Base-by-base conservation (phyloP, 495 filamentous ascomycete species). In the Amphirosellinia nigrospora region DNA sequence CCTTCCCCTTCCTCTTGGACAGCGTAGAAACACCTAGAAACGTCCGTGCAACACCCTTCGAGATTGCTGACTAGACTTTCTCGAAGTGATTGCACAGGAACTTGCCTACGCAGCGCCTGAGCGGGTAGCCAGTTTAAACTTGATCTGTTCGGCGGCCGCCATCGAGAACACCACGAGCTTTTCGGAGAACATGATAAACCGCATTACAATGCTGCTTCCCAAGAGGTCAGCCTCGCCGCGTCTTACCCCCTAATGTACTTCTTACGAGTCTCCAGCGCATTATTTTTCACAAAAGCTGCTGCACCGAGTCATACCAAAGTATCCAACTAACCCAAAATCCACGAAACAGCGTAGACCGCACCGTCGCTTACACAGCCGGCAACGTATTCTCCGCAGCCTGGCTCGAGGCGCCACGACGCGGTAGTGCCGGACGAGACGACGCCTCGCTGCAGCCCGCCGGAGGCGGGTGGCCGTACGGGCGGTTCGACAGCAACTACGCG, bases 21-120 rank as follows among this genome's bases (percentile, higher is more conserved):
- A 26, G 39, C 5, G 1, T 1, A 10, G 39, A 16, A 13, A 4
- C 0, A n/a, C 16, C 8, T 8, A 19, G 6, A 41, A 23, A 19
- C 16, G 26, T 8, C 9, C 45, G 32, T 15, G 34, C 48, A 13
- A 39, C n/a, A 19, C 23, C 7, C n/a, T 10, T 30, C 19, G 13
- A n/a, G 23, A 58, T 19, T 0, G 50, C 64, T 66, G 8, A 66
- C 65, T 23, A 16, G 19, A 41, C 89, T 94, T 81, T 92, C 92
- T 34, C 66, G 92, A 94, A 71, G 96, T 97, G 93, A 96, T 97
- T 75, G 89, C 91, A 16, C 93, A 96, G 80, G 93, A 97, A 78
- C 73, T 93, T 48, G 91, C 86, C 21, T 84, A 84, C 66, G 81
- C 89, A 4, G 87, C 89, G 46, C 91, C 93, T 1, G 71, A 83